Evolutionary conservation across 805 yeast species (phyloP).

Genomic region (Vanderwaltozyma yarrowii): DNA sequence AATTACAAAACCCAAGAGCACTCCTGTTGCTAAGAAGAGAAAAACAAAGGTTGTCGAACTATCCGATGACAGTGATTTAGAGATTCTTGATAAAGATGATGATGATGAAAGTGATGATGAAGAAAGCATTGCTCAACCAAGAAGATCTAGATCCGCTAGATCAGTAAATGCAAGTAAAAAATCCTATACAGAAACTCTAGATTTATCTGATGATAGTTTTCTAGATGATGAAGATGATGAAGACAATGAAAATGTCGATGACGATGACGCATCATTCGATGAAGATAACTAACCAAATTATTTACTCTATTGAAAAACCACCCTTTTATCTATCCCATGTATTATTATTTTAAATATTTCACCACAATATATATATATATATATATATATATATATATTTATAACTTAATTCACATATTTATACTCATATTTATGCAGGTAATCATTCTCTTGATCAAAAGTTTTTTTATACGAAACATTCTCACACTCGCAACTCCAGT

Average conservation of each 20-base stretch:
- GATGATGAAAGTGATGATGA: slow-evolving; percentile 12
- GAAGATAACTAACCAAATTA: slow-evolving; percentile 5
- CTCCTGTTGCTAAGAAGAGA: slow-evolving; percentile 3
- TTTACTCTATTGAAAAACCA: too few relatives aligned
- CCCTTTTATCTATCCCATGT: too few relatives aligned
- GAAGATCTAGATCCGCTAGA: slow-evolving; percentile 16
- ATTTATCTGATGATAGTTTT: slow-evolving; percentile 22
- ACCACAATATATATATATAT: too few relatives aligned
- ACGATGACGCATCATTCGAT: slow-evolving; percentile 11
- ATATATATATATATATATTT: too few relatives aligned
- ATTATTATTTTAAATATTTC: too few relatives aligned
- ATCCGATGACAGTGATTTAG: slow-evolving; percentile 19
- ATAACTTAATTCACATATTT: too few relatives aligned
- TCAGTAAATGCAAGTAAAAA: slow-evolving; percentile 7
- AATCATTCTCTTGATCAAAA: too few relatives aligned
- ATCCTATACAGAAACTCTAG: slow-evolving; percentile 13
- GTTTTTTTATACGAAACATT: too few relatives aligned
- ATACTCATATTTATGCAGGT: too few relatives aligned
- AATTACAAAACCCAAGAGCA: background rate
- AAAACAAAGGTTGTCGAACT: slow-evolving; percentile 6
- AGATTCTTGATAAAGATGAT: slow-evolving; percentile 4
- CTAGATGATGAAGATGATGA: slow-evolving; percentile 15
- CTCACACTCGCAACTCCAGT: too few relatives aligned
- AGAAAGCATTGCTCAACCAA: slow-evolving; percentile 8
- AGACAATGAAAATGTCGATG: slow-evolving; percentile 8